Percentiles rank a stretch among this genome's conserved stretches.
These are phyloP conservation scores for Capsella bursapastoris DNA, from an alignment of 345 rosid species.

Conservation along the genomic window DNA sequence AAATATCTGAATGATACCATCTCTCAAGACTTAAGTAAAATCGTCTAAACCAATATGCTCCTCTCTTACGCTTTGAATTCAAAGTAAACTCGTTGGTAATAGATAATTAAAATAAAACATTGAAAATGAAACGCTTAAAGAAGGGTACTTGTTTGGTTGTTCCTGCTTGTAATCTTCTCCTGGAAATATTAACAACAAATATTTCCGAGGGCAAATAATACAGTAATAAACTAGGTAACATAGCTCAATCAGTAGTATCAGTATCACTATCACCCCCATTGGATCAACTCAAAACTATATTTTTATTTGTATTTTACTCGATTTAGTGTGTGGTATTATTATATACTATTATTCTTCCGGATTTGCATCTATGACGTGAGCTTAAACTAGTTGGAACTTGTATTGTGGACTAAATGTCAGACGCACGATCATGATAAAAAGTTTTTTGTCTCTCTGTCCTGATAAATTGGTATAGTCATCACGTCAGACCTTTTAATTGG, in stretches of 20 bases:
- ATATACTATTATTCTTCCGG: background rate
- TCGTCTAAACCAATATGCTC: background rate
- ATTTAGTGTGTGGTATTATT: background rate
- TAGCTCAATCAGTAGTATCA: conserved; percentile 4
- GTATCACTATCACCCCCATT: background rate
- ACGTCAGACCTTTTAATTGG: conserved; percentile 37
- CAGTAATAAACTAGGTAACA: conserved; percentile 2
- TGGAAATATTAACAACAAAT: background rate
- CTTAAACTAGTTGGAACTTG: conserved; percentile 26
- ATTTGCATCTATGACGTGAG: conserved; percentile 44
- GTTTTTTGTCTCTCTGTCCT: conserved; percentile 16
- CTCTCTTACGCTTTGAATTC: conserved; percentile 13
- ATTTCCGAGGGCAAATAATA: conserved; percentile 9
- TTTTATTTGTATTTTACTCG: background rate
- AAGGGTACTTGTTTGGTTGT: background rate
- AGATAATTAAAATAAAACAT: conserved; percentile 12
- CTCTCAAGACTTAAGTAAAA: conserved; percentile 17
- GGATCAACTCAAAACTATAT: background rate
- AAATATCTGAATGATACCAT: conserved; percentile 53
- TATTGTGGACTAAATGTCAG: conserved; percentile 36
- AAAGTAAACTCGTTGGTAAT: conserved; percentile 24
- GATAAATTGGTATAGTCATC: conserved; percentile 25
- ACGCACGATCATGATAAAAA: conserved; percentile 39
- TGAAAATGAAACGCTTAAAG: conserved; percentile 14
- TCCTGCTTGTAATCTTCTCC: conserved; percentile 29